Conservation (phyloP, 805 yeast genomes). For the Saccharomyces eubayanus region DNA sequence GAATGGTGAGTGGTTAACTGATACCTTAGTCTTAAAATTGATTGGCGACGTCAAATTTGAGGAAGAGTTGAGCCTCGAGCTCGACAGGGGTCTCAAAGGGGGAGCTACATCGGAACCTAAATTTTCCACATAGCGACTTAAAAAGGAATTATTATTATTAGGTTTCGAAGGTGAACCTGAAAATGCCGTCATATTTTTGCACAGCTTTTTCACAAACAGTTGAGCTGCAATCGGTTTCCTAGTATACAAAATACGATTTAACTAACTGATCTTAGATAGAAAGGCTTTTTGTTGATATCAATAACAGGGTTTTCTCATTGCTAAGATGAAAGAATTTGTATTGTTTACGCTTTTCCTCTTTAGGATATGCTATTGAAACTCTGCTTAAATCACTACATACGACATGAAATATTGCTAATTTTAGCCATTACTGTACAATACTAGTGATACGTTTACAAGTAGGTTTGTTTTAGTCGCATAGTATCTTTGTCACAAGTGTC, state of each 20-base stretch:
- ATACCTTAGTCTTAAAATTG: not conserved
- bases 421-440: not conserved
- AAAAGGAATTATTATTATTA: slow-evolving; percentile 12
- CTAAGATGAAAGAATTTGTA: not conserved
- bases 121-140: slow-evolving; percentile 25
- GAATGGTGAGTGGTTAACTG: not conserved
- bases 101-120: slow-evolving; percentile 8
- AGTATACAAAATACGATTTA: not conserved
- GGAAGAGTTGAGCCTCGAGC: slow-evolving; percentile 19
- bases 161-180: slow-evolving; percentile 17
- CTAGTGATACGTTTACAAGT: not conserved
- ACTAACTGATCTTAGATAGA: not conserved
- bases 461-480: not conserved
- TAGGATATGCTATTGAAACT: slow-evolving; percentile 1
- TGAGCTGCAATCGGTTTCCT: not conserved
- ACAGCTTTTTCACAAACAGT: not conserved
- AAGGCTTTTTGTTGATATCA: not conserved
- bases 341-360: slow-evolving; percentile 9
- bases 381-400: not conserved
- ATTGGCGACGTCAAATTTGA: not conserved
- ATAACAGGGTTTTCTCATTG: slow-evolving; percentile 2
- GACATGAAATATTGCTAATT: not conserved
- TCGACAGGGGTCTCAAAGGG: slow-evolving; percentile 17
- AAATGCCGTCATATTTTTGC: slow-evolving; percentile 10
- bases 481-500: slow-evolving; percentile 1